Conservation (phyloP, 495 filamentous ascomycete genomes). For the Pseudotulostoma volvatum region DNA sequence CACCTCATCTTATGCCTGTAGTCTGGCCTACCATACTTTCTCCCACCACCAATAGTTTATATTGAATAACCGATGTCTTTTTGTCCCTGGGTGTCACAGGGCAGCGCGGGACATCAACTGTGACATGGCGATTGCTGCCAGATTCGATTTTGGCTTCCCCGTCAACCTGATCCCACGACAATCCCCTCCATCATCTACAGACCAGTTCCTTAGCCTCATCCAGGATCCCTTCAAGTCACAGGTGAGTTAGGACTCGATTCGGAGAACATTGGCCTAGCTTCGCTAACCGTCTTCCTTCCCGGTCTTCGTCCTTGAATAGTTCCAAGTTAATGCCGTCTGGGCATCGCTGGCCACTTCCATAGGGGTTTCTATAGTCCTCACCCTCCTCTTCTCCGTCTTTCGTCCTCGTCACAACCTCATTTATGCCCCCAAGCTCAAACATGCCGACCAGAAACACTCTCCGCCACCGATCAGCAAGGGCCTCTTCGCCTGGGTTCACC, state of each 20-base stretch:
- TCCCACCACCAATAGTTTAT: too few species aligned
- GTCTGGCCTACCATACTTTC: too few species aligned
- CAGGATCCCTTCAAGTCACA: constrained; percentile 30
- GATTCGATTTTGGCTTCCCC: constrained; percentile 15
- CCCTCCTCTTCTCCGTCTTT: constrained; percentile 69
- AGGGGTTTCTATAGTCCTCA: constrained; percentile 50
- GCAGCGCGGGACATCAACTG: too few species aligned
- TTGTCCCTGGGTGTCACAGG: too few species aligned
- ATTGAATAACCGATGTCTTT: too few species aligned
- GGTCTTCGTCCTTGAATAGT: constrained; percentile 24
- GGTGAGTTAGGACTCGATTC: constrained; percentile 14
- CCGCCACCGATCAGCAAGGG: constrained; percentile 85
- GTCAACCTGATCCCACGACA: constrained; percentile 11
- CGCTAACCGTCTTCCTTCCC: constrained; percentile 1
- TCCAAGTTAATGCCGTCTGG: constrained; percentile 49
- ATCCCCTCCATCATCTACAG: constrained; percentile 14
- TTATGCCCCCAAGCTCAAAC: constrained; percentile 86
- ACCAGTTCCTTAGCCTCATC: constrained; percentile 31
- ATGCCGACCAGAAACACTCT: constrained; percentile 79
- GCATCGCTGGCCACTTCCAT: constrained; percentile 75
- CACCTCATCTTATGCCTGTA: too few species aligned
- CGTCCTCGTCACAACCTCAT: constrained; percentile 81
- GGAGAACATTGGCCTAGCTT: background rate
- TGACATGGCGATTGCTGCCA: too few species aligned
- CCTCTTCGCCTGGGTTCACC: constrained; percentile 67